Evolutionary conservation across 73 alveolate genomes (phyloP), one percentile per base, ranked within the genome.

Genomic region (Paramecium sonneborni): DNA sequence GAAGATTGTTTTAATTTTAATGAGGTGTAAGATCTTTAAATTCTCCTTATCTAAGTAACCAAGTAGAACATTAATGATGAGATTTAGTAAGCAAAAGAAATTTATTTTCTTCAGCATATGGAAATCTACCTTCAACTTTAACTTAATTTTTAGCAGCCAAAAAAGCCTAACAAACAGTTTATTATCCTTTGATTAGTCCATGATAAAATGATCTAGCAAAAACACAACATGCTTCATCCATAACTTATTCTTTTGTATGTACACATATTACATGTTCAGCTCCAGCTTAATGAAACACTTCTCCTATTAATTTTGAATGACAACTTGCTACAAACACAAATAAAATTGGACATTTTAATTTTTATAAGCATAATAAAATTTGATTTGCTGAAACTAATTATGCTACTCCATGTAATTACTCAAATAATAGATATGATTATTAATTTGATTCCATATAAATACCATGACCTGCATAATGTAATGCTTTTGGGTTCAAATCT

Each of bases 221-320:
- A 8, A 57, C 56, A 34, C 92, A 70, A 48, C 95, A 91, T 3
- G 96, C 97, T 18, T 92, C 92, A 89, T 95, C 97, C 91, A 76
- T 57, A 9, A 95, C 88, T 44, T 70, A 41, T 76, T 88, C 90
- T 34, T 89, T 93, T 28, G 92, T 38, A 41, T 93, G 93, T 44
- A 95, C 93, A 85, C 97, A 95, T 14, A 95, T 90, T 1, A 95
- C 97, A 90, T 95, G 97, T 38, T 92, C 92, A 15, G 95, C 96
- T 10, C 97, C 97, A 14, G 94, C 88, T 32, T 85, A 32, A 34
- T 62, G 88, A 58, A 95, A 95, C 10, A 95, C 94, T 57, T 76
- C 88, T 3, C 97, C 96, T 15, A 93, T 94, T 34, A 88, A 56
- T 79, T 93, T 92, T 6, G 97, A 95, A 57, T 95, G 94, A 86